These are phyloP conservation scores for Debaryomyces tyrocola DNA, from an alignment of 805 yeast genomes.

Conservation along the genomic window DNA sequence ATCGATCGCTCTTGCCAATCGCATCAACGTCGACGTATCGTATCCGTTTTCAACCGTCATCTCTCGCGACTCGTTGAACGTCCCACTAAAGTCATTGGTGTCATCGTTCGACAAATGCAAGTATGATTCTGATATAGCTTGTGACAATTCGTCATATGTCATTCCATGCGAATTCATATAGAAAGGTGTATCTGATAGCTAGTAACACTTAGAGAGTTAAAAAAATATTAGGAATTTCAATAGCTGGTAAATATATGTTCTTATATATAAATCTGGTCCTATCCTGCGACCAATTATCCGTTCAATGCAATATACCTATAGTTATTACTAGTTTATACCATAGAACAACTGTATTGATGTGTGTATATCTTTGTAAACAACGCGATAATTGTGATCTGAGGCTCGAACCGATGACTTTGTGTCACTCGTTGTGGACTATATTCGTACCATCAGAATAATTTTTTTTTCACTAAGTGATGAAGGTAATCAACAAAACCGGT, in stretches of 20 bases:
- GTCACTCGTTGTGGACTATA: not conserved
- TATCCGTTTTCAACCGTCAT: not conserved
- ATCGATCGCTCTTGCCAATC: slow-evolving; percentile 17
- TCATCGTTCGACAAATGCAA: slow-evolving; percentile 26
- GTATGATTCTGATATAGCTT: slow-evolving; percentile 31
- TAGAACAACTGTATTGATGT: not conserved
- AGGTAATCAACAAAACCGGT: not conserved
- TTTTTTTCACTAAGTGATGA: not conserved
- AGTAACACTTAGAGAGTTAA: not conserved
- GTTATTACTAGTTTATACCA: not conserved
- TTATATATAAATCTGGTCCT: not conserved
- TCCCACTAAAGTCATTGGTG: slow-evolving; percentile 3
- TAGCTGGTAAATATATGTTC: not conserved
- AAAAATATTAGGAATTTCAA: not conserved
- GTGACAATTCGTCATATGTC: slow-evolving; percentile 19
- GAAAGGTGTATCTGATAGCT: not conserved
- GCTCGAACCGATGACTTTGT: not conserved
- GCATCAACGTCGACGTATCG: slow-evolving; percentile 10
- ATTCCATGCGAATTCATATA: slow-evolving; percentile 5
- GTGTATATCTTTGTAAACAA: slow-evolving; percentile 1
- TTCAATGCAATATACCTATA: not conserved
- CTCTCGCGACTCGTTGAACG: not conserved
- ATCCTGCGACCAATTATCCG: not conserved
- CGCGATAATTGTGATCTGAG: slow-evolving; percentile 1
- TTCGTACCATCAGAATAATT: too few species aligned